Evolutionary conservation across 140 eudicot species (phyloP).

Genomic region (Cichorium intybus): DNA sequence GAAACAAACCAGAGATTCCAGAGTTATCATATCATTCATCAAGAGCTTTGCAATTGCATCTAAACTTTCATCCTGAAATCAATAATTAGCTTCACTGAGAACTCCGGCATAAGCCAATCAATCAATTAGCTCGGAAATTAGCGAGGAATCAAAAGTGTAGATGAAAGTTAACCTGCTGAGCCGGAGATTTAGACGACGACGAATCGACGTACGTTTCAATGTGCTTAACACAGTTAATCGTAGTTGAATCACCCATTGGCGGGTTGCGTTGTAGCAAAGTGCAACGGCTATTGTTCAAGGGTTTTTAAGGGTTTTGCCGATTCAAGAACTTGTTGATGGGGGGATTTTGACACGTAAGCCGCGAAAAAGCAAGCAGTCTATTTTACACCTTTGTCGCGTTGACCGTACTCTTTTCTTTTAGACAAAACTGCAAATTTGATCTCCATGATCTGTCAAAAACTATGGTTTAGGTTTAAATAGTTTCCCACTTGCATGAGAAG

Average conservation of each 20-base stretch:
- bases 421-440: too few species aligned
- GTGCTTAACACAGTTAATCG: slow-evolving; percentile 37
- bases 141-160: neutral
- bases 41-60: slow-evolving; percentile 65
- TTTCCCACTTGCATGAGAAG: too few species aligned
- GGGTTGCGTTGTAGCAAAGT: slow-evolving; percentile 1
- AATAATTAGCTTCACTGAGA: slow-evolving; percentile 4
- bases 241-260: slow-evolving; percentile 34
- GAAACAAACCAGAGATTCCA: slow-evolving; percentile 53
- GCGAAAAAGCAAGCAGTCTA: neutral
- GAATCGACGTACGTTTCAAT: slow-evolving; percentile 73
- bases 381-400: neutral
- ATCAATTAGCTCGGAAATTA: neutral
- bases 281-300: neutral
- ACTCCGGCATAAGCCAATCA: neutral
- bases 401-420: neutral
- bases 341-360: too few species aligned
- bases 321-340: slow-evolving; percentile 3
- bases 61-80: slow-evolving; percentile 65
- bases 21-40: slow-evolving; percentile 52
- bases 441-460: too few species aligned
- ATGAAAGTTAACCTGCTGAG: slow-evolving; percentile 59
- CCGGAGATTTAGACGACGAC: slow-evolving; percentile 45
- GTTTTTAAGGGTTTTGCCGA: slow-evolving; percentile 31
- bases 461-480: too few species aligned